Conservation (phyloP, 768 basidiomycete species). For the Lentinula edodes region DNA sequence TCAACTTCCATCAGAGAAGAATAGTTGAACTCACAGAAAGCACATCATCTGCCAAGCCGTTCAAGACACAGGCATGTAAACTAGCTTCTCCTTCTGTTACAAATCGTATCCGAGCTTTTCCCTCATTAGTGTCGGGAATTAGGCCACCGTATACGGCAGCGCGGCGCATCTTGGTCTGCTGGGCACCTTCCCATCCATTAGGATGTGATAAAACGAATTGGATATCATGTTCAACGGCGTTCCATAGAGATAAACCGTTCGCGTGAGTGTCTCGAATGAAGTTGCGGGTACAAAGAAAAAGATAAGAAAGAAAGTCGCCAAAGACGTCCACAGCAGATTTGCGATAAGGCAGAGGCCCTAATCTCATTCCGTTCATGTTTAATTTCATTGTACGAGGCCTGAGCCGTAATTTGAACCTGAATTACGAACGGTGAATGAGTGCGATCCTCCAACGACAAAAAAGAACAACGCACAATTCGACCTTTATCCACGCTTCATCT, state of each 20-base stretch:
- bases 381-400: slow-evolving; percentile 75
- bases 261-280: slow-evolving; percentile 83
- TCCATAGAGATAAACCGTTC: slow-evolving; percentile 65
- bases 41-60: slow-evolving; percentile 72
- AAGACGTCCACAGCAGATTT: slow-evolving; percentile 73
- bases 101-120: slow-evolving; percentile 68
- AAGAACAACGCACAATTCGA: slow-evolving; percentile 54
- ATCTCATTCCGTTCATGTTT: slow-evolving; percentile 80
- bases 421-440: not conserved
- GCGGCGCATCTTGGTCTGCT: slow-evolving; percentile 73
- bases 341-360: slow-evolving; percentile 58
- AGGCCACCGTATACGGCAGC: slow-evolving; percentile 68
- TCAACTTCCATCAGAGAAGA: not conserved
- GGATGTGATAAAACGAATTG: slow-evolving; percentile 77
- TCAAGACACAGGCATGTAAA: slow-evolving; percentile 74
- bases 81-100: slow-evolving; percentile 84
- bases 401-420: slow-evolving; percentile 75
- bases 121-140: slow-evolving; percentile 69
- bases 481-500: slow-evolving; percentile 73
- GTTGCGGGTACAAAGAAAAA: slow-evolving; percentile 66
- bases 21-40: slow-evolving; percentile 47
- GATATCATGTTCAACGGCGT: slow-evolving; percentile 60
- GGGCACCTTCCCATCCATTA: slow-evolving; percentile 78
- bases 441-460: slow-evolving; percentile 1
- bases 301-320: slow-evolving; percentile 72